A percentile compares a stretch with the other conserved stretches of the same genome.
These are phyloP conservation scores for Eimeria praecox DNA, from an alignment of 169 alveolate genomes.

Conservation along the genomic window DNA sequence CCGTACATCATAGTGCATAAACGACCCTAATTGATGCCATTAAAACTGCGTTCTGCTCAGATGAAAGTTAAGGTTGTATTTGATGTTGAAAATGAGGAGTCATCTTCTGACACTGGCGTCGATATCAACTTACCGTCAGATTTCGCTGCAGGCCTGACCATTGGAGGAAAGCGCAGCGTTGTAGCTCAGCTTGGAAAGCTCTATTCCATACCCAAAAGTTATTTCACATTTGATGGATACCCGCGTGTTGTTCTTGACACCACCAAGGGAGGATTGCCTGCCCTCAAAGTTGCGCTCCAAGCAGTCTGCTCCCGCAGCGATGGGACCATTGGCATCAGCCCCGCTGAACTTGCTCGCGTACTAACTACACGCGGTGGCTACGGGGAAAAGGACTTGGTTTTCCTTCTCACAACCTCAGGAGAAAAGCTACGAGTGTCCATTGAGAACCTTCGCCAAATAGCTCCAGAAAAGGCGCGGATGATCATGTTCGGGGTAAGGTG, in stretches of 20 bases:
- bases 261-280: constrained; percentile 25
- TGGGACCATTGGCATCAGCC: constrained; percentile 52
- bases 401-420: constrained; percentile 35
- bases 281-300: constrained; percentile 57
- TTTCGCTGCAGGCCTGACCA: constrained; percentile 4
- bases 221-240: constrained; percentile 34
- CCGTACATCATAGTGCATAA: background rate
- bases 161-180: constrained; percentile 49
- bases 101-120: constrained; percentile 36
- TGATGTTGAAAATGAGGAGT: constrained; percentile 59
- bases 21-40: background rate
- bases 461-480: constrained; percentile 39
- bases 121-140: constrained; percentile 19
- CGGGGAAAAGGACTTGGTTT: constrained; percentile 31
- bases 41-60: background rate
- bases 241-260: constrained; percentile 56
- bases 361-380: constrained; percentile 46
- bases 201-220: constrained; percentile 1
- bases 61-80: constrained; percentile 45
- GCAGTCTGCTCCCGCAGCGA: constrained; percentile 51
- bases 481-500: constrained; percentile 55
- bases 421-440: constrained; percentile 43
- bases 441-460: constrained; percentile 48
- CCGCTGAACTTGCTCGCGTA: constrained; percentile 58
- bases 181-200: constrained; percentile 20